These are phyloP conservation scores for Candida palmyrensis DNA, from an alignment of 805 yeast genomes.

Conservation along the genomic window DNA sequence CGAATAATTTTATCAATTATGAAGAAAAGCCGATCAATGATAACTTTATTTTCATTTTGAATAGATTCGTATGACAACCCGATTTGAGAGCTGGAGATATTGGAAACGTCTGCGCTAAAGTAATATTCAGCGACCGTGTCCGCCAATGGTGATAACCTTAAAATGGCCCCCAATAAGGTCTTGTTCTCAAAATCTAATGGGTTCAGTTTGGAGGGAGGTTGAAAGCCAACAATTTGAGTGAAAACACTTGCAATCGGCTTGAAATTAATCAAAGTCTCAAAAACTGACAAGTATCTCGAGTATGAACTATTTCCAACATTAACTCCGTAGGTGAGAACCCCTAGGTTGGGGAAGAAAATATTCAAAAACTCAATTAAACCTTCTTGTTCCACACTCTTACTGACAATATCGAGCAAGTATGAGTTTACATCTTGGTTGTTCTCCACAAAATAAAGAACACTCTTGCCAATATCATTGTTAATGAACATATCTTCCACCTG, in stretches of 20 bases:
- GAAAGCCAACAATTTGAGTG: conserved; percentile 52
- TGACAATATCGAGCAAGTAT: conserved; percentile 52
- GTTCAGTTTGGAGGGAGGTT: conserved; percentile 28
- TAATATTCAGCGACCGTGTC: conserved; percentile 43
- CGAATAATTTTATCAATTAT: conserved; percentile 73
- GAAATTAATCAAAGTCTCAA: conserved; percentile 52
- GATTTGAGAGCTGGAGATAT: conserved; percentile 31
- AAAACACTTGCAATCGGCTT: conserved; percentile 60
- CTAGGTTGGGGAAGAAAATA: conserved; percentile 43
- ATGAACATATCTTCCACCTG: conserved; percentile 63
- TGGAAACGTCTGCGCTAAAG: conserved; percentile 26
- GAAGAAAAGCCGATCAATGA: conserved; percentile 59
- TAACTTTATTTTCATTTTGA: conserved; percentile 57
- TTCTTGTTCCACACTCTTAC: conserved; percentile 63
- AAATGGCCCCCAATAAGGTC: conserved; percentile 73
- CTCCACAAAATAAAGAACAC: conserved; percentile 21
- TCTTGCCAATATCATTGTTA: conserved; percentile 29
- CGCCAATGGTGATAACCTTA: conserved; percentile 69
- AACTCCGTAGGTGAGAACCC: conserved; percentile 27
- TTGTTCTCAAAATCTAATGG: conserved; percentile 53
- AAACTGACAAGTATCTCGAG: conserved; percentile 47
- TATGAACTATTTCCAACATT: conserved; percentile 50
- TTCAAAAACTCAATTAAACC: conserved; percentile 55
- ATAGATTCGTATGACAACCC: conserved; percentile 52
- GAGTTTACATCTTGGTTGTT: conserved; percentile 14